Evolutionary conservation across 768 basidiomycete genomes (phyloP).

Genomic region (Lactarius tabidus): DNA sequence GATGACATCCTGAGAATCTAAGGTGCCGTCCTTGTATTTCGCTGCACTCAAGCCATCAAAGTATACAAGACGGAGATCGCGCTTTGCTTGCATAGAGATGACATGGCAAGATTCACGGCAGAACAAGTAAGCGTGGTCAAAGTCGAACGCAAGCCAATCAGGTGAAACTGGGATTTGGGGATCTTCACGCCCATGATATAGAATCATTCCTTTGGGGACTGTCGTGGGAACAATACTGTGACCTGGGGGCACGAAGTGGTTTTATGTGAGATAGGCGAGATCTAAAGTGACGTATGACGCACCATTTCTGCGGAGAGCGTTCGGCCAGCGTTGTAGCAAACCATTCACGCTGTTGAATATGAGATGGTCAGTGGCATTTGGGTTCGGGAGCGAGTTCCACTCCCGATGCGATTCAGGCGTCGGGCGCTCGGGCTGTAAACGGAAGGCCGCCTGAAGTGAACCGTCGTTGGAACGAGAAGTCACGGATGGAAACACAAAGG

Average conservation of each 20-base stretch:
- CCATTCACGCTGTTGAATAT: constrained; percentile 36
- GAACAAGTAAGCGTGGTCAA: constrained; percentile 20
- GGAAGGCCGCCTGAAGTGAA: constrained; percentile 25
- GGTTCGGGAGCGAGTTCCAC: constrained; percentile 27
- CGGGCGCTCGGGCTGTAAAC: background rate
- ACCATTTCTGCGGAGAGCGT: constrained; percentile 25
- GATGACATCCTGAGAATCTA: constrained; percentile 38
- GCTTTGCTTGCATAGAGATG: constrained; percentile 12
- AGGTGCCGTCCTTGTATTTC: constrained; percentile 30
- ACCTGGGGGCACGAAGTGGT: background rate
- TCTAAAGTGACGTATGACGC: background rate
- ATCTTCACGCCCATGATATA: constrained; percentile 22
- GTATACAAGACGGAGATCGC: constrained; percentile 21
- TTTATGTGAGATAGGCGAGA: background rate
- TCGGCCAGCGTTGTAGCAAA: constrained; percentile 38
- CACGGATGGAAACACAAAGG: background rate
- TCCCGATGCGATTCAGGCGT: background rate
- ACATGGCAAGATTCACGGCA: constrained; percentile 5
- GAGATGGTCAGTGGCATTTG: constrained; percentile 33
- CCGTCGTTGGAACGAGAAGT: constrained; percentile 27
- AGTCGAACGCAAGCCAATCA: constrained; percentile 25
- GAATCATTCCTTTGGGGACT: constrained; percentile 20
- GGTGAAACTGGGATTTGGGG: constrained; percentile 6
- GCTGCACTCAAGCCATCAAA: constrained; percentile 23
- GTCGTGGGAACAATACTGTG: constrained; percentile 21